phyloP scores from a whole-genome alignment of 306 rosid species.

The Cicer pinnatifidum region DNA sequence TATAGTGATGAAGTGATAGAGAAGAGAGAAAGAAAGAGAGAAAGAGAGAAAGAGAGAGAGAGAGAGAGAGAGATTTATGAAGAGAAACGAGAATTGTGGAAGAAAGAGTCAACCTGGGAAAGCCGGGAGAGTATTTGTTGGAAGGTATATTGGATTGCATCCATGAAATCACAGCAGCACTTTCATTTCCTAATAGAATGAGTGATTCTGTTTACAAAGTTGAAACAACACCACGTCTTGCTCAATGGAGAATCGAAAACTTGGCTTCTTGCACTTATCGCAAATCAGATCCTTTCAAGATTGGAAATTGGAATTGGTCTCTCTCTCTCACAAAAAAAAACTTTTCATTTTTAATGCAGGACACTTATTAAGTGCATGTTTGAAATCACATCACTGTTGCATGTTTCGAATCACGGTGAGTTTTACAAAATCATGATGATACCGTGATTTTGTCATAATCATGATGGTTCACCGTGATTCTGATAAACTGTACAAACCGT shows the following conservation, averaged over 20 bases:
- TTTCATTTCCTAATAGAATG: conserved; percentile 85
- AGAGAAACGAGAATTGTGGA: conserved; percentile 50
- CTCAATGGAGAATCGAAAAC: conserved; percentile 98
- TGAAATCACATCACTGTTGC: background rate
- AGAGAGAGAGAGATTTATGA: conserved; percentile 50
- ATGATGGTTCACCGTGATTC: background rate
- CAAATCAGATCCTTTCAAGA: conserved; percentile 97
- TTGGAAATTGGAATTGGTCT: conserved; percentile 97
- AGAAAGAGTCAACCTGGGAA: conserved; percentile 85
- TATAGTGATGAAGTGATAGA: conserved; percentile 1
- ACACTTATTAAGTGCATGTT: background rate
- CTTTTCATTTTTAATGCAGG: background rate
- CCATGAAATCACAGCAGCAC: conserved; percentile 86
- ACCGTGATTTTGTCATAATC: too few species aligned
- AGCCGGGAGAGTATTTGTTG: conserved; percentile 77
- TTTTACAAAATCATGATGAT: background rate
- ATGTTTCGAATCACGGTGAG: background rate
- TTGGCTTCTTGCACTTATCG: conserved; percentile 89
- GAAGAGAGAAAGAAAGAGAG: conserved; percentile 17
- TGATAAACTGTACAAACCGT: background rate
- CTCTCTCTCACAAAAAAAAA: background rate
- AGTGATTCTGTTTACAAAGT: conserved; percentile 89
- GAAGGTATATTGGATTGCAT: conserved; percentile 89
- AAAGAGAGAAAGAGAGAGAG: conserved; percentile 25
- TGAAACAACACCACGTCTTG: conserved; percentile 89